Percentiles rank a stretch among this genome's conserved stretches.
Conservation (phyloP, 2,329 filamentous ascomycete genomes). For the Fusarium sp. region DNA sequence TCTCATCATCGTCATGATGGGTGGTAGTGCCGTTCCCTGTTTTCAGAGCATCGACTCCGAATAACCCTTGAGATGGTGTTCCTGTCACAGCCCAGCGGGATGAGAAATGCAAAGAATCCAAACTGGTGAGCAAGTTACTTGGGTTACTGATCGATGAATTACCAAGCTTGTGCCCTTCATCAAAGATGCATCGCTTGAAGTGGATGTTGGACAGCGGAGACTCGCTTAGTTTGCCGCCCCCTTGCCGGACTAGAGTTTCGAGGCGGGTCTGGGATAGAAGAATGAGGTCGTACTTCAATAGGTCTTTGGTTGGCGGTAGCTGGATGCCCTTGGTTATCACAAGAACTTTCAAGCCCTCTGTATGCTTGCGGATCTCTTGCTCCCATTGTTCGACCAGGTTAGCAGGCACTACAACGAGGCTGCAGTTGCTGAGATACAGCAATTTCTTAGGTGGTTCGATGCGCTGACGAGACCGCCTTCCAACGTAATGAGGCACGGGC, state of each 20-base stretch:
- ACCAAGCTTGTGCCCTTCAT: conserved; percentile 90
- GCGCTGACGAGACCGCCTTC: conserved; percentile 25
- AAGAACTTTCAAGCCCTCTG: conserved; percentile 73
- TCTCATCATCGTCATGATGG: background rate
- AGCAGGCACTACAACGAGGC: conserved; percentile 82
- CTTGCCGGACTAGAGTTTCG: conserved; percentile 65
- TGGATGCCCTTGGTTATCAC: conserved; percentile 66
- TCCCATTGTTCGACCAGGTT: conserved; percentile 90
- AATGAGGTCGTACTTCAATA: conserved; percentile 79
- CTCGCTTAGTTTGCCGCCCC: conserved; percentile 48
- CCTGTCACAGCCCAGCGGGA: conserved; percentile 91
- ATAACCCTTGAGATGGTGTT: conserved; percentile 86
- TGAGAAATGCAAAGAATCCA: conserved; percentile 71
- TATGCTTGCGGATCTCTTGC: conserved; percentile 83
- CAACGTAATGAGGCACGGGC: conserved; percentile 50
- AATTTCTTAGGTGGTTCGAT: conserved; percentile 53
- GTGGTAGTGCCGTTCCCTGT: background rate
- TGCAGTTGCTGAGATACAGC: conserved; percentile 75
- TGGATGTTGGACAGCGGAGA: conserved; percentile 78
- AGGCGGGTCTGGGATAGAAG: conserved; percentile 82
- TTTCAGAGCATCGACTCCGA: conserved; percentile 66
- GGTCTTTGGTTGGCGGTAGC: conserved; percentile 67
- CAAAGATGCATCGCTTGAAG: conserved; percentile 90
- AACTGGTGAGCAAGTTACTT: conserved; percentile 65
- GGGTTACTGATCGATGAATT: conserved; percentile 67